Evolutionary conservation across 345 rosid genomes (phyloP).

Genomic region (Bruguiera sexangula): DNA sequence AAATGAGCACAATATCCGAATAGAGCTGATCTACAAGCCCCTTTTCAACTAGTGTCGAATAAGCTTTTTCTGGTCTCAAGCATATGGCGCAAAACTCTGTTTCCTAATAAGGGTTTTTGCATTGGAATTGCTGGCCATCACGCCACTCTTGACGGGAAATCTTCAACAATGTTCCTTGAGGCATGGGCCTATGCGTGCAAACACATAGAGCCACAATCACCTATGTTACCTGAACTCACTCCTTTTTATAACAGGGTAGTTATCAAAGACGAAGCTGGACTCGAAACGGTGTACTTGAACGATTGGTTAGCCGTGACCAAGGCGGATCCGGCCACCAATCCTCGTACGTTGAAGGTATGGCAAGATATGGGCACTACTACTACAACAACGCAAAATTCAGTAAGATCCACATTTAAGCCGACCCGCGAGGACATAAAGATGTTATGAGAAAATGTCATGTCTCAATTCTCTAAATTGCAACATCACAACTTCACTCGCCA

Average conservation of each 20-base stretch:
- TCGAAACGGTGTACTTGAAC: not conserved
- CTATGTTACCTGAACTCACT: conserved; percentile 10
- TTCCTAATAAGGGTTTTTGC: conserved; percentile 5
- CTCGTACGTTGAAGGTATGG: conserved; percentile 11
- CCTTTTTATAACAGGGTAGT: conserved; percentile 4
- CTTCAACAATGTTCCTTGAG: not conserved
- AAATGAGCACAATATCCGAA: too few relatives aligned
- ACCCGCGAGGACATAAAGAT: not conserved
- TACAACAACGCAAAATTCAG: not conserved
- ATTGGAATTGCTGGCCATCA: not conserved
- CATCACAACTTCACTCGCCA: not conserved
- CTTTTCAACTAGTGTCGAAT: too few relatives aligned
- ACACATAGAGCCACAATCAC: not conserved
- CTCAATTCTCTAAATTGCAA: not conserved
- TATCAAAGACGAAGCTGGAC: conserved; percentile 4
- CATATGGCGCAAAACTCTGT: not conserved
- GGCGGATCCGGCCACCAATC: not conserved
- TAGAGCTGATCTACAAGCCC: too few relatives aligned
- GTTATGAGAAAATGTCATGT: not conserved
- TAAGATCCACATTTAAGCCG: conserved; percentile 6
- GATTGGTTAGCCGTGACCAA: not conserved
- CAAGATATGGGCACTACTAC: not conserved
- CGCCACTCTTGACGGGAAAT: not conserved
- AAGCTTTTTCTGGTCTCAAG: too few relatives aligned
- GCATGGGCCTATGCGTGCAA: conserved; percentile 8